These are phyloP conservation scores for Candida succiphila DNA, from an alignment of 805 yeast genomes.

Conservation along the genomic window DNA sequence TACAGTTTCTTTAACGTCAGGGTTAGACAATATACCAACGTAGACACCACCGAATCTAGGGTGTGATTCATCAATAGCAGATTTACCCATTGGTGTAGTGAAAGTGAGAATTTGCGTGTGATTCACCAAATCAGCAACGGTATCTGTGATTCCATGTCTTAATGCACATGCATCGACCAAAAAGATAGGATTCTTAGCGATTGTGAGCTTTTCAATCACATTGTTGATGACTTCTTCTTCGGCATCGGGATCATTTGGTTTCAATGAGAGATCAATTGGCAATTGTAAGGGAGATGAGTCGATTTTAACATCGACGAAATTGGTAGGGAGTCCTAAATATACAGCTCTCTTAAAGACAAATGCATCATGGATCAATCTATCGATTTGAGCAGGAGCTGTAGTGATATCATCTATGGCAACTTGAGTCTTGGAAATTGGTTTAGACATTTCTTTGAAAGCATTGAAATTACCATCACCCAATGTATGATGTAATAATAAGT, in stretches of 20 bases:
- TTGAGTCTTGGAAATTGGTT: conserved; percentile 58
- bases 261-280: conserved; percentile 53
- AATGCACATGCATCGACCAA: conserved; percentile 83
- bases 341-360: conserved; percentile 70
- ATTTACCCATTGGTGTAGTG: conserved; percentile 89
- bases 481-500: conserved; percentile 71
- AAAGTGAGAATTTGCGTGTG: conserved; percentile 71
- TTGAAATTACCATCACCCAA: conserved; percentile 77
- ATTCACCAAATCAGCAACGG: conserved; percentile 52
- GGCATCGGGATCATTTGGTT: conserved; percentile 49
- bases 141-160: conserved; percentile 61
- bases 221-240: conserved; percentile 53
- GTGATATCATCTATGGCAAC: conserved; percentile 53
- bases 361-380: conserved; percentile 65
- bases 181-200: conserved; percentile 62
- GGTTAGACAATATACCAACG: conserved; percentile 71
- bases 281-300: conserved; percentile 46
- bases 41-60: conserved; percentile 78
- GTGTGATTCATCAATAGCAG: conserved; percentile 62
- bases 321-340: conserved; percentile 75
- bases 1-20: conserved; percentile 62
- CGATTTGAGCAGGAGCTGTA: conserved; percentile 63
- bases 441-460: conserved; percentile 72
- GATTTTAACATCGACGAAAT: conserved; percentile 59
- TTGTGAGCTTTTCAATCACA: conserved; percentile 39